phyloP scores from a whole-genome alignment of 805 yeast species.

The Starmerella cellae region DNA sequence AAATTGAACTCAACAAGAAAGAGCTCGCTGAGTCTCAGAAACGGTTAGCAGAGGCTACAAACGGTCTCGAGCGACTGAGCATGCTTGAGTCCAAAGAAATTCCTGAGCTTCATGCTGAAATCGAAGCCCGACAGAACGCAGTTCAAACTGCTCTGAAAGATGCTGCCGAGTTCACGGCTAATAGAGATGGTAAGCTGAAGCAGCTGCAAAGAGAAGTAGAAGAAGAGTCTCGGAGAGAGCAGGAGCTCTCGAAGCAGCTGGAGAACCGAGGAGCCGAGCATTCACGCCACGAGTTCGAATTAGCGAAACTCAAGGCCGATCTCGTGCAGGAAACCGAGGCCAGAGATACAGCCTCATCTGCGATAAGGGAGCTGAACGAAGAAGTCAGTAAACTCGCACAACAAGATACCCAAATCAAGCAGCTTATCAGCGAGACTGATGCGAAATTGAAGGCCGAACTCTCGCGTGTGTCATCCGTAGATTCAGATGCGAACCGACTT shows the following conservation, averaged over 20 bases:
- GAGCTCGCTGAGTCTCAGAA: constrained; percentile 1
- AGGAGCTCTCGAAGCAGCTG: constrained; percentile 4
- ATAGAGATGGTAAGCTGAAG: constrained; percentile 69
- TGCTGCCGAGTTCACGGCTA: constrained; percentile 62
- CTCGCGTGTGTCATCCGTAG: constrained; percentile 1
- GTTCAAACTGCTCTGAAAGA: constrained; percentile 52
- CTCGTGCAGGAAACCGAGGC: constrained; percentile 28
- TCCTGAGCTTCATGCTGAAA: constrained; percentile 21
- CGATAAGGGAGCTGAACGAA: constrained; percentile 55
- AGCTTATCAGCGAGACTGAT: constrained; percentile 5
- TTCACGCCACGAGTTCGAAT: constrained; percentile 8
- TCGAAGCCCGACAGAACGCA: constrained; percentile 25
- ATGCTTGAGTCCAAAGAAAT: neutral
- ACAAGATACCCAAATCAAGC: neutral
- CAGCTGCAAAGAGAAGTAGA: constrained; percentile 34
- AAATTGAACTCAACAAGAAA: constrained; percentile 1
- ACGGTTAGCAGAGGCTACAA: neutral
- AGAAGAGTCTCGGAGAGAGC: constrained; percentile 1
- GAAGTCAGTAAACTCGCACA: constrained; percentile 40
- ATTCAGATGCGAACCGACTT: constrained; percentile 1
- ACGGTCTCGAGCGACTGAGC: neutral
- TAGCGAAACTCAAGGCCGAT: constrained; percentile 12
- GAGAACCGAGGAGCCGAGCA: constrained; percentile 3
- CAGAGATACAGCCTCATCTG: constrained; percentile 49
- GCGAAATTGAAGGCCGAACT: constrained; percentile 2